Evolutionary conservation across 495 filamentous ascomycete species (phyloP).

Genomic region (Melanomma pulvis-pyrius): DNA sequence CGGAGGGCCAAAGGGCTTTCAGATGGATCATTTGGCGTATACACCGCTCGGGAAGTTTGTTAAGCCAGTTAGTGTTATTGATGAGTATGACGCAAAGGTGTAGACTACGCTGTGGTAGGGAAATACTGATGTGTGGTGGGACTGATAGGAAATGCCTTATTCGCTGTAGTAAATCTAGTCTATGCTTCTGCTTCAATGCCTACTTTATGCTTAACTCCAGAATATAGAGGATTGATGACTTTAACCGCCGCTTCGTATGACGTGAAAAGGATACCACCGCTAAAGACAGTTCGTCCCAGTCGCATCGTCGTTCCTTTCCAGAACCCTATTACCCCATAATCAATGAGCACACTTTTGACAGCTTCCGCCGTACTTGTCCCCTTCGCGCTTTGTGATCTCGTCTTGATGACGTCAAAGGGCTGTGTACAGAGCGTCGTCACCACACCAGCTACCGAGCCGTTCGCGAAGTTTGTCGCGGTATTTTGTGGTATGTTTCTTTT

Average conservation of each 20-base stretch:
- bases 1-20: conserved; percentile 57
- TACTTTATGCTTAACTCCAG: conserved; percentile 8
- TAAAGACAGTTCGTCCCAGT: conserved; percentile 62
- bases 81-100: conserved; percentile 46
- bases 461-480: conserved; percentile 59
- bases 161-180: background rate
- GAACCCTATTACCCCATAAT: conserved; percentile 62
- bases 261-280: conserved; percentile 68
- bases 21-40: conserved; percentile 54
- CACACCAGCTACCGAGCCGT: conserved; percentile 62
- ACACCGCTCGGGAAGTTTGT: conserved; percentile 53
- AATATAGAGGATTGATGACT: conserved; percentile 33
- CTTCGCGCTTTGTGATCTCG: conserved; percentile 60
- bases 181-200: conserved; percentile 8
- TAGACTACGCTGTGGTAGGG: background rate
- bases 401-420: conserved; percentile 71
- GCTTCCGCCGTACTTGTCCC: conserved; percentile 58
- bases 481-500: conserved; percentile 48
- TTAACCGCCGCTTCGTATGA: conserved; percentile 60
- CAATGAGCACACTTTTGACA: conserved; percentile 52
- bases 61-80: conserved; percentile 57
- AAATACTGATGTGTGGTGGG: background rate
- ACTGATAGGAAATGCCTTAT: background rate
- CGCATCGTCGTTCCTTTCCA: conserved; percentile 72
- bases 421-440: conserved; percentile 65